Conservation (phyloP, 2,329 filamentous ascomycete species). For the Talaromyces sp. region DNA sequence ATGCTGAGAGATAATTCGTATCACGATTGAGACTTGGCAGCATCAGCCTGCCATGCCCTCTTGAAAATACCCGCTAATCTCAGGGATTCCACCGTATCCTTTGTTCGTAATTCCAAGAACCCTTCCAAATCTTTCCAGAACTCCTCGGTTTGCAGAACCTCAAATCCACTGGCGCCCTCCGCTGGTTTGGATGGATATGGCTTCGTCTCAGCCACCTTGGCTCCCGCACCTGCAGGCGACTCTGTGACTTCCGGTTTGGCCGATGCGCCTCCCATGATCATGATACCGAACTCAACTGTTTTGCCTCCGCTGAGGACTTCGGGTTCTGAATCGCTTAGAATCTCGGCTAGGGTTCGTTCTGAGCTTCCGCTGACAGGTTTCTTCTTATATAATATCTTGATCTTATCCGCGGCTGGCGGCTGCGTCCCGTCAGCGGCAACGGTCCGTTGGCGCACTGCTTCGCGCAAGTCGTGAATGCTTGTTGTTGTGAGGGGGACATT, state of each 20-base stretch:
- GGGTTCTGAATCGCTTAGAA: conserved; percentile 56
- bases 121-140: conserved; percentile 87
- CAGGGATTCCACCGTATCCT: conserved; percentile 64
- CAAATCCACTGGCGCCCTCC: conserved; percentile 55
- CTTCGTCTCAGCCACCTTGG: conserved; percentile 31
- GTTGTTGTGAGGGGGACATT: conserved; percentile 62
- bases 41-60: conserved; percentile 59
- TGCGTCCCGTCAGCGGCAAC: conserved; percentile 50
- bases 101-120: conserved; percentile 75
- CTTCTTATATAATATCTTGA: conserved; percentile 82
- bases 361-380: conserved; percentile 62
- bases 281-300: conserved; percentile 73
- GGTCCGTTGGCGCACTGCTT: conserved; percentile 61
- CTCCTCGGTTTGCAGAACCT: conserved; percentile 63
- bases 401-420: conserved; percentile 58
- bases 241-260: conserved; percentile 37
- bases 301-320: conserved; percentile 39
- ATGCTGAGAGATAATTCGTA: neutral
- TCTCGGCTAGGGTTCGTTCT: conserved; percentile 75
- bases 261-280: conserved; percentile 74
- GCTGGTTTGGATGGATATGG: conserved; percentile 37
- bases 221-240: conserved; percentile 21
- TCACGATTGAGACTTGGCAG: conserved; percentile 4
- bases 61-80: conserved; percentile 67
- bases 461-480: conserved; percentile 75